Evolutionary conservation across 2,329 filamentous ascomycete species (phyloP).

Genomic region (Mycosphaerelloides madeirae): DNA sequence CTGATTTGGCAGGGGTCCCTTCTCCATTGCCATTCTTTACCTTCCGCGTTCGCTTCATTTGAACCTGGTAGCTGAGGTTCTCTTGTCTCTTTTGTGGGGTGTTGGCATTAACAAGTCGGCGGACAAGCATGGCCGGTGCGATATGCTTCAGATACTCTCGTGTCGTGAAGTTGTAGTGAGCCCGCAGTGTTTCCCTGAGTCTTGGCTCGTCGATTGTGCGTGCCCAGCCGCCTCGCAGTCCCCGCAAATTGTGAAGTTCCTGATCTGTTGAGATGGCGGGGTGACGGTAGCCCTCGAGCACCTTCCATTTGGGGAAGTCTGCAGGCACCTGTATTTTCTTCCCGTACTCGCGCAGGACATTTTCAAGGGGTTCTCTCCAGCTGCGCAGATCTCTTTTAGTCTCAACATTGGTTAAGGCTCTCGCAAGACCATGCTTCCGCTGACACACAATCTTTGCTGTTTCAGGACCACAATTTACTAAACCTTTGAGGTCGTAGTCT

Average conservation of each 20-base stretch:
- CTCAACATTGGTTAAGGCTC: slow-evolving; percentile 19
- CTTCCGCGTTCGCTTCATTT: slow-evolving; percentile 27
- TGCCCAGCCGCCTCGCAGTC: slow-evolving; percentile 30
- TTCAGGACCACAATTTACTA: slow-evolving; percentile 34
- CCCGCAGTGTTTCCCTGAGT: slow-evolving; percentile 33
- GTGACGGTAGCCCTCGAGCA: slow-evolving; percentile 35
- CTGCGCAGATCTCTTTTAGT: slow-evolving; percentile 12
- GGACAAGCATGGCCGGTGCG: slow-evolving; percentile 34
- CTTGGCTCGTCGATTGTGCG: slow-evolving; percentile 31
- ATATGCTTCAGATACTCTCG: slow-evolving; percentile 37
- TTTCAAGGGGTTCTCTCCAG: slow-evolving; percentile 29
- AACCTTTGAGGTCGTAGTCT: slow-evolving; percentile 37
- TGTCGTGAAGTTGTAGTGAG: slow-evolving; percentile 37
- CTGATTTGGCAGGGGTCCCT: slow-evolving; percentile 12
- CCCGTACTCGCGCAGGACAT: background rate
- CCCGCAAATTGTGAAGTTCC: slow-evolving; percentile 26
- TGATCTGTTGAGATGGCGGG: slow-evolving; percentile 34
- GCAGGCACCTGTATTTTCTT: slow-evolving; percentile 17
- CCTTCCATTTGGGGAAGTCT: slow-evolving; percentile 25
- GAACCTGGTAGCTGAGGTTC: slow-evolving; percentile 29
- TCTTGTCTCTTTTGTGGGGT: slow-evolving; percentile 14
- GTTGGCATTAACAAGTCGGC: slow-evolving; percentile 16
- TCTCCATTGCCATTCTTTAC: slow-evolving; percentile 22
- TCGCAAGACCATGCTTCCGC: slow-evolving; percentile 33
- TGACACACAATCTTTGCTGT: slow-evolving; percentile 28